Percentiles rank a stretch among this genome's conserved stretches.
Evolutionary conservation across 2,329 filamentous ascomycete genomes (phyloP).

Genomic region (Colletotrichum lini): DNA sequence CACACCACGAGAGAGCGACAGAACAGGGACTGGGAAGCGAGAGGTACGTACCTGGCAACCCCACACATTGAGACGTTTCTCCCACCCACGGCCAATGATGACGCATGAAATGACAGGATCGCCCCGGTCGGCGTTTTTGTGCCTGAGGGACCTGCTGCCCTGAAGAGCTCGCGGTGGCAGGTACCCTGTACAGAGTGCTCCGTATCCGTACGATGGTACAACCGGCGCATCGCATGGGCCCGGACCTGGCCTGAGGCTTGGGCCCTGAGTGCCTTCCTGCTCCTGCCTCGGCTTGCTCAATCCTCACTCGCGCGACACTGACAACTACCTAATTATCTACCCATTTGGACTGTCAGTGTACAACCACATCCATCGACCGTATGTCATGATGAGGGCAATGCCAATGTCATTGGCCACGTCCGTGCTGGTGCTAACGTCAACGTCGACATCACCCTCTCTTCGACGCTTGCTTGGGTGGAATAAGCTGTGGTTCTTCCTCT

Average conservation of each 20-base stretch:
- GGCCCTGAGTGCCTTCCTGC: not conserved
- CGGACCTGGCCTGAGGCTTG: slow-evolving; percentile 9
- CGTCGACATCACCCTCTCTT: not conserved
- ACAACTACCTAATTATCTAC: too few relatives aligned
- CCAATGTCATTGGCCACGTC: not conserved
- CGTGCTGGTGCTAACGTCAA: not conserved
- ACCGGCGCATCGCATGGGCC: slow-evolving; percentile 16
- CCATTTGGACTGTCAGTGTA: not conserved
- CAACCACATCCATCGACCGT: too few relatives aligned
- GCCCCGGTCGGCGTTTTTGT: slow-evolving; percentile 25
- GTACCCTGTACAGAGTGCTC: too few relatives aligned
- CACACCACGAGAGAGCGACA: not conserved
- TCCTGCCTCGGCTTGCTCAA: not conserved
- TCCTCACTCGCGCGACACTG: not conserved
- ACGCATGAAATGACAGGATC: slow-evolving; percentile 26
- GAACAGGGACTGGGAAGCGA: not conserved
- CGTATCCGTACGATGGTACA: not conserved
- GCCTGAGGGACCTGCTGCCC: slow-evolving; percentile 23
- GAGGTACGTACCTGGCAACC: slow-evolving; percentile 14
- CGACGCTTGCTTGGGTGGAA: not conserved
- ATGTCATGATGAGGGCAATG: not conserved
- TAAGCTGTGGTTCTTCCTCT: not conserved
- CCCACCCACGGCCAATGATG: slow-evolving; percentile 23
- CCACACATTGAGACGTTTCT: slow-evolving; percentile 1
- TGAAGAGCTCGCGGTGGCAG: slow-evolving; percentile 9